Evolutionary conservation across 352 stramenopile species (phyloP).

Genomic region (Globisporangium solare): DNA sequence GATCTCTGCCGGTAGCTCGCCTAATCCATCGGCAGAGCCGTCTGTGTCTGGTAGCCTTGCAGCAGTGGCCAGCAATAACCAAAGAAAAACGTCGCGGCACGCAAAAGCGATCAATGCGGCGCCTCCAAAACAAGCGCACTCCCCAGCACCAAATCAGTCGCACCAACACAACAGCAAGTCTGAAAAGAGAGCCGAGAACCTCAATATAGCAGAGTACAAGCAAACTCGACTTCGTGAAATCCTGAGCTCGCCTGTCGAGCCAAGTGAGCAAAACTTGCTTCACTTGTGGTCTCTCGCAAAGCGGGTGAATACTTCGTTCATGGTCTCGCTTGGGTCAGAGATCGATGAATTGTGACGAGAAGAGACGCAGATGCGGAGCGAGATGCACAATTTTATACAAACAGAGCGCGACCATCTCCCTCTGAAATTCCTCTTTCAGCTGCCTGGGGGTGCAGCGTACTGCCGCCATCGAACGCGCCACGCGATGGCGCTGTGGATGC

Average conservation of each 20-base stretch:
- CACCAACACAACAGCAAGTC: background rate
- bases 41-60: background rate
- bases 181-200: slow-evolving; percentile 12
- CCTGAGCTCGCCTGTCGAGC: slow-evolving; percentile 49
- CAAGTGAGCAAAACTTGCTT: slow-evolving; percentile 33
- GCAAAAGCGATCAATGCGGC: background rate
- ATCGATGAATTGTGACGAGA: slow-evolving; percentile 32
- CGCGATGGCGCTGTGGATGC: slow-evolving; percentile 64
- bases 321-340: slow-evolving; percentile 39
- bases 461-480: slow-evolving; percentile 68
- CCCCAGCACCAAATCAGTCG: background rate
- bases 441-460: slow-evolving; percentile 68
- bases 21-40: background rate
- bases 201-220: slow-evolving; percentile 54
- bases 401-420: slow-evolving; percentile 54
- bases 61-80: background rate
- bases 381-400: slow-evolving; percentile 53
- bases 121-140: background rate
- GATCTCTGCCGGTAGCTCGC: background rate
- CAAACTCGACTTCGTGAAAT: slow-evolving; percentile 59
- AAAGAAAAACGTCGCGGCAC: background rate
- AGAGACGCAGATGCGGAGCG: slow-evolving; percentile 31
- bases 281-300: slow-evolving; percentile 37
- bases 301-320: slow-evolving; percentile 43
- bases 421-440: slow-evolving; percentile 77